Base-by-base conservation (phyloP, 805 yeast genomes). In the Nakazawaea wyomingensis region DNA sequence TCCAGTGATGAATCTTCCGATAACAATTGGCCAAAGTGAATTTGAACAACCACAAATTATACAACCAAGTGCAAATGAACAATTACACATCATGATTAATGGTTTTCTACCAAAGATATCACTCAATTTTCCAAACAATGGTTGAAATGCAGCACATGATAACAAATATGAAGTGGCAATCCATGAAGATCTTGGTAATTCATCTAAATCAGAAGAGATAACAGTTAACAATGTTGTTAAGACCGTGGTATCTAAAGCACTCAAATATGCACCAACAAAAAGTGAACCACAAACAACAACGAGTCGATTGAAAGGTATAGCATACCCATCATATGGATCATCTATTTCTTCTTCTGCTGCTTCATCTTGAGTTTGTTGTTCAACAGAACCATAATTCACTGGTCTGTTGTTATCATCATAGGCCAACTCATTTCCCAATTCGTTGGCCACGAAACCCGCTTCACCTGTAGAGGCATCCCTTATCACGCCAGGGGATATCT, bases 1-100 rank as follows among this genome's bases (percentile, higher is more conserved):
- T 16, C 96, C 96, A 20, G 95, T 80, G 39, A 88, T 68, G 48
- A 86, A 78, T 53, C 87, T 66, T 4, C 84, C 84, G 22, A 74
- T 48, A 53, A 74, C 55, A 60, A 78, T 60, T 56, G 61, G n/a
- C 68, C 66, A 28, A 53, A 71, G 52, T 61, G 69, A 43, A 57
- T 58, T 24, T 50, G 61, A 74, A 1, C 68, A 29, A 7, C 71
- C 71, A 52, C 74, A 73, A 32, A 72, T 53, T 0, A 56, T 48
- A 37, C 72, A 62, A 43, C 80, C 76, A 22, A 65, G 39, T 1
- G 54, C 56, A 48, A 69, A 69, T 26, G 56, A 42, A 3, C 48
- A 38, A 18, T 59, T 54, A 19, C 71, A 65, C 34, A 62, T 21
- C 54, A 54, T 37, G 52, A 65, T 49, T 39, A 71, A 50, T 5